These are phyloP conservation scores for Mimosa pudica DNA, from an alignment of 306 rosid species.

Conservation along the genomic window DNA sequence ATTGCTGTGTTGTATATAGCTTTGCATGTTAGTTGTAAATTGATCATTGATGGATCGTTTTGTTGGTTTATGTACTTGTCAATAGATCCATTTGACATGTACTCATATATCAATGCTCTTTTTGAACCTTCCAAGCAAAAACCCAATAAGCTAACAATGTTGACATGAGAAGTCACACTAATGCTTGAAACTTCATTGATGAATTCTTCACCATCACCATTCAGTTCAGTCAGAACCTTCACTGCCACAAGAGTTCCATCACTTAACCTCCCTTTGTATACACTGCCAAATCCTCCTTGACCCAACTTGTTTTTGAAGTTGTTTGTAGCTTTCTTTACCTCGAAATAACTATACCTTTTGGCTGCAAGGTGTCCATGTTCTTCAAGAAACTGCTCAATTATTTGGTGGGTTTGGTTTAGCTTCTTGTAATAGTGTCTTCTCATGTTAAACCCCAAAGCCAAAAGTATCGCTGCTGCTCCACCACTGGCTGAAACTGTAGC, in stretches of 20 bases:
- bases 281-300: conserved; percentile 49
- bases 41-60: too few species aligned
- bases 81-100: conserved; percentile 38
- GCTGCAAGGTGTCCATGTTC: conserved; percentile 38
- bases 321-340: conserved; percentile 43
- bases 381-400: conserved; percentile 42
- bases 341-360: conserved; percentile 42
- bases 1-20: conserved; percentile 6
- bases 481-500: conserved; percentile 11
- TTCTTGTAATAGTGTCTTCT: conserved; percentile 18
- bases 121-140: conserved; percentile 30
- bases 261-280: conserved; percentile 43
- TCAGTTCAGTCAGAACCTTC: conserved; percentile 37
- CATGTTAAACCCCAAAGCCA: neutral
- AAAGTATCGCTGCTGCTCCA: conserved; percentile 1
- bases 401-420: conserved; percentile 26
- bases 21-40: conserved; percentile 16
- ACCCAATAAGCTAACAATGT: conserved; percentile 27
- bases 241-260: conserved; percentile 44
- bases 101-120: conserved; percentile 36
- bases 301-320: conserved; percentile 46
- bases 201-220: conserved; percentile 43
- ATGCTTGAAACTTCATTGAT: conserved; percentile 52
- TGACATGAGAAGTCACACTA: conserved; percentile 39
- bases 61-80: conserved; percentile 35